These are phyloP conservation scores for Hevea brasiliensis DNA, from an alignment of 345 rosid genomes.

Conservation along the genomic window DNA sequence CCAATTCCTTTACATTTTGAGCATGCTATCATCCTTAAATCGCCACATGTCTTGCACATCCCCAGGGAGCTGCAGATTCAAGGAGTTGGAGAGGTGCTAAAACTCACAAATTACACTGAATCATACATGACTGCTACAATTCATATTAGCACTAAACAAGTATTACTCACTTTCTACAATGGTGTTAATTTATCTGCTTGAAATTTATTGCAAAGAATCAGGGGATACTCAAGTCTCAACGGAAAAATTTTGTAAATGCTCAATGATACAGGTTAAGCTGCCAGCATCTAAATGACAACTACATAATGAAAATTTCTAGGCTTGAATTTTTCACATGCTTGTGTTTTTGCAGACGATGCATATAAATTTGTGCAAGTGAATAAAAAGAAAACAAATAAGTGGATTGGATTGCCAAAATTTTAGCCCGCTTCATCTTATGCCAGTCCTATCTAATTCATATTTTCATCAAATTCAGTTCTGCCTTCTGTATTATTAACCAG, in stretches of 20 bases:
- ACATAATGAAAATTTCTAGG: not conserved
- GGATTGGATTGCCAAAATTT: not conserved
- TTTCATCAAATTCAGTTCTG: not conserved
- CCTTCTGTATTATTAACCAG: not conserved
- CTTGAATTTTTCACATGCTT: not conserved
- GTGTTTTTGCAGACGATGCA: too few species aligned
- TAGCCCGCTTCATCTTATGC: not conserved
- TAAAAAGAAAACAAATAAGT: not conserved
- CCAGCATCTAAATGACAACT: not conserved
- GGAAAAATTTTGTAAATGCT: not conserved
- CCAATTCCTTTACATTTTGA: slow-evolving; percentile 79
- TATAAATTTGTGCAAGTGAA: not conserved
- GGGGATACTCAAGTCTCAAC: not conserved
- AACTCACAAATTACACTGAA: not conserved
- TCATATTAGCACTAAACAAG: not conserved
- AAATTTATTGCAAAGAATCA: too few species aligned
- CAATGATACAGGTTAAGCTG: not conserved
- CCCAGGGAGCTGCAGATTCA: slow-evolving; percentile 64
- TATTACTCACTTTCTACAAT: not conserved
- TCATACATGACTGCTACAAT: not conserved
- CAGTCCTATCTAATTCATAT: not conserved
- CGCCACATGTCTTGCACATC: slow-evolving; percentile 85
- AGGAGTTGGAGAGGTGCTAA: slow-evolving; percentile 2
- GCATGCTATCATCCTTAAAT: slow-evolving; percentile 73
- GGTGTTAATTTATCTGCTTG: not conserved